Percentiles rank a stretch among this genome's conserved stretches.
Evolutionary conservation across 805 yeast species (phyloP).

Genomic region (Hanseniaspora meyeri): DNA sequence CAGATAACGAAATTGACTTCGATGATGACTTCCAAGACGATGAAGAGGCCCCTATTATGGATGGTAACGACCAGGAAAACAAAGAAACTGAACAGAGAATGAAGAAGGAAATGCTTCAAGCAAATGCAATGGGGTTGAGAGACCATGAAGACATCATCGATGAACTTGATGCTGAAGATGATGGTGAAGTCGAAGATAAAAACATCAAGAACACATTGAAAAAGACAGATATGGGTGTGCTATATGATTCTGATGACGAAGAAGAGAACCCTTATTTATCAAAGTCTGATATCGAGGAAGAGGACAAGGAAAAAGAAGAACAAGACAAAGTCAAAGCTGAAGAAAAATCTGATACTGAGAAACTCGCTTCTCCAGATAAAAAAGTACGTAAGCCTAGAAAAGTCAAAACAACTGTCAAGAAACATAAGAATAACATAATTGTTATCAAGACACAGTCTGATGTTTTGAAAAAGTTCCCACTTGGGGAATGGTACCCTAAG

Average conservation of each 20-base stretch:
- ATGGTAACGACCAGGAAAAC: conserved; percentile 89
- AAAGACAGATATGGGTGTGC: conserved; percentile 70
- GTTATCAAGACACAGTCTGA: conserved; percentile 52
- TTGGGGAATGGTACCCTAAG: conserved; percentile 75
- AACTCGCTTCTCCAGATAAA: conserved; percentile 17
- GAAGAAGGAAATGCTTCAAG: conserved; percentile 72
- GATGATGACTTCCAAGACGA: conserved; percentile 98
- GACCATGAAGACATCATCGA: conserved; percentile 51
- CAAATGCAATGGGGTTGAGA: conserved; percentile 54
- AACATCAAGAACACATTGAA: conserved; percentile 71
- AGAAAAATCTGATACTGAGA: conserved; percentile 15
- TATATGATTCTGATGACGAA: conserved; percentile 67
- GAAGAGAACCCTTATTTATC: conserved; percentile 75
- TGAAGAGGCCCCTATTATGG: conserved; percentile 96
- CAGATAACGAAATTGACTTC: conserved; percentile 82
- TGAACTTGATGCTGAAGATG: conserved; percentile 59
- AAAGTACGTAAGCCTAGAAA: conserved; percentile 20
- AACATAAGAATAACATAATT: conserved; percentile 42
- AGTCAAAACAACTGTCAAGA: conserved; percentile 33
- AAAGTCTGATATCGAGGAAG: conserved; percentile 53
- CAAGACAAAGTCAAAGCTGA: conserved; percentile 22
- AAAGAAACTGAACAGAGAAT: conserved; percentile 75
- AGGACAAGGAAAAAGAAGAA: conserved; percentile 33
- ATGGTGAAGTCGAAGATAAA: conserved; percentile 83
- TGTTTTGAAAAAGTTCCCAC: conserved; percentile 54